Percentiles rank a stretch among this genome's conserved stretches.
Conservation (phyloP, 306 rosid genomes). For the Malus sylvestris region DNA sequence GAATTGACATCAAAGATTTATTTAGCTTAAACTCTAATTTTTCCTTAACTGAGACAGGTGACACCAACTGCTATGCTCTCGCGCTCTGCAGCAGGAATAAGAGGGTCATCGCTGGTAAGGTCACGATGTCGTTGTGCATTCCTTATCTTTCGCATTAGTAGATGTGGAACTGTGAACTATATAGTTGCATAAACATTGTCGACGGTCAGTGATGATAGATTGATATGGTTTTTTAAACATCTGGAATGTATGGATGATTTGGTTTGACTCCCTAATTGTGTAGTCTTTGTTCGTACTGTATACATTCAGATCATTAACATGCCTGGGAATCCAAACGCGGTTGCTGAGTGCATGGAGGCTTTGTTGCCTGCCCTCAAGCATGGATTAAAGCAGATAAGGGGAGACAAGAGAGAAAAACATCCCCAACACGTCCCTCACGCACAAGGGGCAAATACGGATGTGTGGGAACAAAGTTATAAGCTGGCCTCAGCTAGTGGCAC, state of each 20-base stretch:
- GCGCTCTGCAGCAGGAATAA: constrained; percentile 86
- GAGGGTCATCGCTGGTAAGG: constrained; percentile 85
- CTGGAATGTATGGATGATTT: background rate
- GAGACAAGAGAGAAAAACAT: constrained; percentile 88
- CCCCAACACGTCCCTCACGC: constrained; percentile 79
- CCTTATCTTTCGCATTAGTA: background rate
- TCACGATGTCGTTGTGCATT: background rate
- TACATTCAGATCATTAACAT: constrained; percentile 52
- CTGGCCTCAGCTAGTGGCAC: constrained; percentile 33
- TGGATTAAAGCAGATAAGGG: constrained; percentile 76
- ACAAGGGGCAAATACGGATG: constrained; percentile 42
- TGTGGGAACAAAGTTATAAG: constrained; percentile 65
- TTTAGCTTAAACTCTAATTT: background rate
- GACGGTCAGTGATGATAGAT: background rate
- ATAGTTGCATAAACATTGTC: background rate
- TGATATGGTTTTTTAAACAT: background rate
- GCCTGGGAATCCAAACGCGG: constrained; percentile 98
- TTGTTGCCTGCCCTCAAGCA: constrained; percentile 86
- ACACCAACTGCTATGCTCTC: constrained; percentile 90
- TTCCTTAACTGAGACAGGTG: constrained; percentile 52
- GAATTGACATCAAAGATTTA: background rate
- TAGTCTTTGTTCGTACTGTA: background rate
- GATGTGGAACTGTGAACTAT: background rate
- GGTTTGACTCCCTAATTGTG: background rate
- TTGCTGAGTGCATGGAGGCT: constrained; percentile 86